Percentiles rank a stretch among this genome's conserved stretches.
These are phyloP conservation scores for Cordia subcordata DNA, from an alignment of 257 asterid genomes.

Conservation along the genomic window DNA sequence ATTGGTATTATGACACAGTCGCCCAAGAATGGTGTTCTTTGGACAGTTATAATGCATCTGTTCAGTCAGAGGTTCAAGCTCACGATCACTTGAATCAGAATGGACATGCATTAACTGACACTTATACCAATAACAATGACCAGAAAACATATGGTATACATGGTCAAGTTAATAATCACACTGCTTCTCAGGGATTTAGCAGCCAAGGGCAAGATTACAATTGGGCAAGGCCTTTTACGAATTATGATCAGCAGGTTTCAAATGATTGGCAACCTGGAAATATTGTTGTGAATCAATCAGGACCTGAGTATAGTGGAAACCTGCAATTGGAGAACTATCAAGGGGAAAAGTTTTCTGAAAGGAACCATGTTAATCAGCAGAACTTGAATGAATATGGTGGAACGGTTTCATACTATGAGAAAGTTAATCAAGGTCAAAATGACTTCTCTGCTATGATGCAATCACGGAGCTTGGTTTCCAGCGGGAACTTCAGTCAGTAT, in stretches of 20 bases:
- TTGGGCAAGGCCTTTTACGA: constrained; percentile 39
- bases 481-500: constrained; percentile 42
- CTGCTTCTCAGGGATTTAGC: constrained; percentile 25
- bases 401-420: constrained; percentile 32
- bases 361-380: constrained; percentile 35
- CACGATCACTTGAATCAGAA: constrained; percentile 45
- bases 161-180: constrained; percentile 29
- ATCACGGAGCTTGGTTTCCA: constrained; percentile 31
- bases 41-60: constrained; percentile 50
- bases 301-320: constrained; percentile 34
- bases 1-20: constrained; percentile 79
- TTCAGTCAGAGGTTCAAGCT: constrained; percentile 39
- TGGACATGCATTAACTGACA: constrained; percentile 28
- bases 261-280: constrained; percentile 43
- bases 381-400: constrained; percentile 32
- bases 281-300: constrained; percentile 25
- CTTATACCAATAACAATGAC: constrained; percentile 32
- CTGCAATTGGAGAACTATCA: constrained; percentile 35
- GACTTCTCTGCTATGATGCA: constrained; percentile 34
- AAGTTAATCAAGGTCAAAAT: constrained; percentile 28
- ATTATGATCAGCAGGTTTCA: constrained; percentile 38
- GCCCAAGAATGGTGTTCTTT: constrained; percentile 66
- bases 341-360: constrained; percentile 29
- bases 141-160: constrained; percentile 21
- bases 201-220: constrained; percentile 42